These are phyloP conservation scores for Saraca asoca DNA, from an alignment of 331 rosid species.

Conservation along the genomic window DNA sequence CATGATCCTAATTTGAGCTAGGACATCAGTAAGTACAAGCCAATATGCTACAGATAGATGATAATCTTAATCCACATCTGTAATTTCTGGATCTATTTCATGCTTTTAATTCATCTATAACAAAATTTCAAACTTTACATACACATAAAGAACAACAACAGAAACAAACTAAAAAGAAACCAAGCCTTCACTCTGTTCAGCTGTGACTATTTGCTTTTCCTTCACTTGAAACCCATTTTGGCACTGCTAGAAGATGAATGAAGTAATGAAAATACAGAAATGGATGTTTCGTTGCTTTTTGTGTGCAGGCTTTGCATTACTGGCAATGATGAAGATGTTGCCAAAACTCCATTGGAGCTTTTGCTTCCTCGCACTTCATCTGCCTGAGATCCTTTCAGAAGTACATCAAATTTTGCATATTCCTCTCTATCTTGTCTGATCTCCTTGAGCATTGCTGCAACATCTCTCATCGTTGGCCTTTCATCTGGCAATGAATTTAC, in stretches of 20 bases:
- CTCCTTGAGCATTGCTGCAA: slow-evolving; percentile 86
- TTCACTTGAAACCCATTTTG: slow-evolving; percentile 39
- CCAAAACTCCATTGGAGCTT: slow-evolving; percentile 42
- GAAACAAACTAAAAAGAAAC: slow-evolving; percentile 32
- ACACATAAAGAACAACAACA: slow-evolving; percentile 44
- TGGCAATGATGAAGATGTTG: slow-evolving; percentile 64
- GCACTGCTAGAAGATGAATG: slow-evolving; percentile 55
- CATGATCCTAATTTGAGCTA: slow-evolving; percentile 32
- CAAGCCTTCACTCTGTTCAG: slow-evolving; percentile 31
- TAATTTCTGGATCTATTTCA: slow-evolving; percentile 38
- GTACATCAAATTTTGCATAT: slow-evolving; percentile 81
- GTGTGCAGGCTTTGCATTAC: slow-evolving; percentile 47
- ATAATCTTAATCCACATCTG: slow-evolving; percentile 37
- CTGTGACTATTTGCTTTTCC: slow-evolving; percentile 19
- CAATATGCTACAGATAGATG: slow-evolving; percentile 12
- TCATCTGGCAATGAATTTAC: slow-evolving; percentile 79
- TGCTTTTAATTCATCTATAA: slow-evolving; percentile 52
- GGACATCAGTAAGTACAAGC: slow-evolving; percentile 30
- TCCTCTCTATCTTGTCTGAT: slow-evolving; percentile 82
- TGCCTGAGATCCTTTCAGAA: slow-evolving; percentile 73
- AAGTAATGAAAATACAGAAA: slow-evolving; percentile 67
- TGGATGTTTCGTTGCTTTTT: slow-evolving; percentile 61
- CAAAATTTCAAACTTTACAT: slow-evolving; percentile 49
- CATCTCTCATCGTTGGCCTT: slow-evolving; percentile 95
- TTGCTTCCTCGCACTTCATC: slow-evolving; percentile 32